These are phyloP conservation scores for Prunus fruticosa DNA, from an alignment of 306 rosid species.

Conservation along the genomic window DNA sequence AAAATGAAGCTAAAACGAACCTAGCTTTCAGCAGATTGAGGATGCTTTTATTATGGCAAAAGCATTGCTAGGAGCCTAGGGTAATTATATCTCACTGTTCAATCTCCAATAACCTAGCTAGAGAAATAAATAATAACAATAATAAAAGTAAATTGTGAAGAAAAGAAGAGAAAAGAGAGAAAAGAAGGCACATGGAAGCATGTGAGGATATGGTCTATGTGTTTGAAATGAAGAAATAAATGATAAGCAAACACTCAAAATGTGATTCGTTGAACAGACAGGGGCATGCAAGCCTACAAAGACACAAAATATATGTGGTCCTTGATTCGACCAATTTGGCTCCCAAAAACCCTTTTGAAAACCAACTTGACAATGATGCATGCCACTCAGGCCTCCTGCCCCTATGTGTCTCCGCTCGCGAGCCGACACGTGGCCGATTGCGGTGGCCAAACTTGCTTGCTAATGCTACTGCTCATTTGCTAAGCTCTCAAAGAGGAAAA, in stretches of 20 bases:
- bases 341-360: slow-evolving; percentile 23
- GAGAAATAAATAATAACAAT: slow-evolving; percentile 1
- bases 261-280: slow-evolving; percentile 20
- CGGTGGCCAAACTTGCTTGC: slow-evolving; percentile 36
- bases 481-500: slow-evolving; percentile 31
- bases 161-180: slow-evolving; percentile 16
- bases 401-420: slow-evolving; percentile 7
- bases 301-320: slow-evolving; percentile 24
- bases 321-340: slow-evolving; percentile 28
- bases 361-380: background rate
- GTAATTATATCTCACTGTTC: too few relatives aligned
- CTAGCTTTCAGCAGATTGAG: too few relatives aligned
- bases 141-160: background rate
- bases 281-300: background rate
- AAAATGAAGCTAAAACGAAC: too few relatives aligned
- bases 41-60: too few relatives aligned
- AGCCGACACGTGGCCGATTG: slow-evolving; percentile 27
- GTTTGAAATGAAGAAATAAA: slow-evolving; percentile 27
- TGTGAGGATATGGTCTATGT: slow-evolving; percentile 39
- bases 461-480: background rate
- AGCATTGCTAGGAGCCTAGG: too few relatives aligned
- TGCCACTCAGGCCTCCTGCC: slow-evolving; percentile 26
- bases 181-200: slow-evolving; percentile 76
- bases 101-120: too few relatives aligned
- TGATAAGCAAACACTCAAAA: slow-evolving; percentile 24